Evolutionary conservation across 1,284 basidiomycete genomes (phyloP), one percentile per base, ranked within the genome.

Genomic region (Trichosporon sp.): DNA sequence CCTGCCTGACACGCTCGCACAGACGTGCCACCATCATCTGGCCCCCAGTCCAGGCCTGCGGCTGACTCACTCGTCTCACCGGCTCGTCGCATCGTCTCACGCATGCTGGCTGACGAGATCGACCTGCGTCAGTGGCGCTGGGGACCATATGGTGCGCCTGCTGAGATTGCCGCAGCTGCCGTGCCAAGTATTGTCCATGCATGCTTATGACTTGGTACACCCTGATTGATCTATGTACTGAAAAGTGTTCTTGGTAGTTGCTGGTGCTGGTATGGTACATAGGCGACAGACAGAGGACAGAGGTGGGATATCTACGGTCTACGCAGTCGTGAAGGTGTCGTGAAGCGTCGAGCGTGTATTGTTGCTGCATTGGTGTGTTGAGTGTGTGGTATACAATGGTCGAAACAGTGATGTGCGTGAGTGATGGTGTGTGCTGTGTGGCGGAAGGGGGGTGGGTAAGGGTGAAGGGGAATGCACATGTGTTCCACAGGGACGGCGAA

Each of bases 191-290:
- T 51, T 51, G 47, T 51, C 47, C 47, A 23, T 51, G 47, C 47
- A 51, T 51, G 47, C 47, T 51, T 51, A n/a, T 51, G 47, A 51
- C 47, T 51, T 51, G 47, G 47, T 51, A 51, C 47, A 51, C 47
- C 47, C 47, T 51, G 4, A 42, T 42, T 11, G 38, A 42, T 44
- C 42, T 44, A 44, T 51, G 47, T 51, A 51, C 47, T 5, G 8
- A 25, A 34, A 51, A 51, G 6, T 51, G 47, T 51, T 51, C 47
- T 21, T 51, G 47, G 34, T 34, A 12, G 34, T 34, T 34, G 34
- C 34, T 34, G 34, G 12, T 34, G 6, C 34, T 51, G 21, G 7
- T 51, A 51, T 51, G 21, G 47, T 51, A 51, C 47, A 51, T 51
- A 21, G 44, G 47, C 47, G 47, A 51, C 23, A 51, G 47, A 9